These are phyloP conservation scores for Aspergillus glaucus DNA, from an alignment of 2,329 filamentous ascomycete genomes.

Conservation along the genomic window DNA sequence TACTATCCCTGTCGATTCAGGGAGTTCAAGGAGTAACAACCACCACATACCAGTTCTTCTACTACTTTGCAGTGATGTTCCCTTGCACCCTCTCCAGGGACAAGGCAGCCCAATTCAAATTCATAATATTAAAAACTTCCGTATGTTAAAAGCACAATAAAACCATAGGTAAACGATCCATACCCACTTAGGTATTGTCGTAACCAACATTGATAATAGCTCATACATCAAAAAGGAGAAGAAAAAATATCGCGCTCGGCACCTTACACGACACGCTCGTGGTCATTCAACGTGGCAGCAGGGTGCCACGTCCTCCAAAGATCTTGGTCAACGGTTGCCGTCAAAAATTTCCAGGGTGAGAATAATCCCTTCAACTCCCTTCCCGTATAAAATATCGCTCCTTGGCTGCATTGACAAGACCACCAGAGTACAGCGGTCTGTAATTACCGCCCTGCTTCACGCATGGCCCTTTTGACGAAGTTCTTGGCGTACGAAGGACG, in stretches of 20 bases:
- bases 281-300: no score
- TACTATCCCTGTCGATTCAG: not conserved
- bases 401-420: no score
- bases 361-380: no score
- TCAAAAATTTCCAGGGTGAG: no score
- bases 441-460: not conserved
- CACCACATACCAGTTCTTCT: not conserved
- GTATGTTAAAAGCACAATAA: not conserved
- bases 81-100: not conserved
- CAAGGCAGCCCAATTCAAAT: not conserved
- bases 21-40: not conserved
- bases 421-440: no score
- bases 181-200: not conserved
- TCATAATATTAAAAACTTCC: not conserved
- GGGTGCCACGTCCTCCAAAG: no score
- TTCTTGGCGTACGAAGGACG: constrained; percentile 12
- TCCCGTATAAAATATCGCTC: no score
- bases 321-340: no score
- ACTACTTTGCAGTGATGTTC: not conserved
- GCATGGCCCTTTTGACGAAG: constrained; percentile 11
- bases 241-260: not conserved
- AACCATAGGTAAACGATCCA: not conserved
- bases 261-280: no score
- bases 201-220: not conserved
- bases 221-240: not conserved